Conservation (phyloP, 345 rosid species). For the Nasturtium officinale region DNA sequence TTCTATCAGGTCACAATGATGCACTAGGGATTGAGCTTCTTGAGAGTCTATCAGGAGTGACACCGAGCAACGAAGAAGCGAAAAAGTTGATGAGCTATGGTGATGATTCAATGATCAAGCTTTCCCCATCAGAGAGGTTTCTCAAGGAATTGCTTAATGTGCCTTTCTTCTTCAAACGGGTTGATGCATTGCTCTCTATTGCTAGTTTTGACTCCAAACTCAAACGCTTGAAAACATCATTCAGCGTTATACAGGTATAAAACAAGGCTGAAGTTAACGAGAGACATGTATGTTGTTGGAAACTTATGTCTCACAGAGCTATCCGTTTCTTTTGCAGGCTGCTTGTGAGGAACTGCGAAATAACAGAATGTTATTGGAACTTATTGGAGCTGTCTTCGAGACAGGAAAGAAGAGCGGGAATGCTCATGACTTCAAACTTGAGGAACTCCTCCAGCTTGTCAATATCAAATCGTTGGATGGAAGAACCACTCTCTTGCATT, state of each 20-base stretch:
- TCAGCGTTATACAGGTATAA: constrained; percentile 29
- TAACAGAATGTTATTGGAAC: constrained; percentile 67
- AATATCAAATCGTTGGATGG: constrained; percentile 67
- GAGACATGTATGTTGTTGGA: neutral
- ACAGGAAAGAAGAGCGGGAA: constrained; percentile 68
- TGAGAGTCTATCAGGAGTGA: constrained; percentile 79
- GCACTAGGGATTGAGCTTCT: constrained; percentile 85
- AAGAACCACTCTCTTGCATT: constrained; percentile 66
- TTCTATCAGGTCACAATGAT: constrained; percentile 68
- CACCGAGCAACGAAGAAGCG: constrained; percentile 88
- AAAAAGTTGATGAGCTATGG: constrained; percentile 66
- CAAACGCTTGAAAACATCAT: constrained; percentile 18
- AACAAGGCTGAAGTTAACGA: neutral
- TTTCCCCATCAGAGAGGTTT: constrained; percentile 41
- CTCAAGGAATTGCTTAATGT: constrained; percentile 40
- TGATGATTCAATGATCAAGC: constrained; percentile 63
- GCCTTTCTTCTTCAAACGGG: constrained; percentile 33
- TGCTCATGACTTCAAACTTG: constrained; percentile 75
- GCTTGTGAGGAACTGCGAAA: constrained; percentile 63
- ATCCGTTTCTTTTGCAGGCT: constrained; percentile 48
- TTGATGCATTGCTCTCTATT: constrained; percentile 35
- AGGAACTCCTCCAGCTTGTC: constrained; percentile 66
- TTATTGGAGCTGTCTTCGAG: constrained; percentile 66
- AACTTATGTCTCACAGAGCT: neutral
- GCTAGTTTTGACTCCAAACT: constrained; percentile 23